Conservation (phyloP, 148 eudicot species). For the Heliosperma pusillum region DNA sequence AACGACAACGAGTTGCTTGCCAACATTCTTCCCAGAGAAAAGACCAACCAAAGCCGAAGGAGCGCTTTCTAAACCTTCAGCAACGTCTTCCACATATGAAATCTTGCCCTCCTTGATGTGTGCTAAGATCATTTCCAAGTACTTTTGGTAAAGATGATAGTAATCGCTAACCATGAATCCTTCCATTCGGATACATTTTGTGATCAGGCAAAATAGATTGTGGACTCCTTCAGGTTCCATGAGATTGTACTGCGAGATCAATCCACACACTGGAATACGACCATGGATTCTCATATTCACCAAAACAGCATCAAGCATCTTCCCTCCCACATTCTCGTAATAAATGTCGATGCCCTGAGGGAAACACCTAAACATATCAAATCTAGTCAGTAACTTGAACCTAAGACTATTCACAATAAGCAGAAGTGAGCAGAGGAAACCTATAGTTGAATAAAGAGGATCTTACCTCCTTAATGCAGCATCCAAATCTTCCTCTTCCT, state of each 20-base stretch:
- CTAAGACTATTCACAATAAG: not conserved
- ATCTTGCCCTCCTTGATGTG: slow-evolving; percentile 36
- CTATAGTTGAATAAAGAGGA: no score
- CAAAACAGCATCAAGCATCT: slow-evolving; percentile 51
- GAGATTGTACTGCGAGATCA: slow-evolving; percentile 53
- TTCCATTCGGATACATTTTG: slow-evolving; percentile 44
- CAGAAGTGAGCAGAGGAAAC: no score
- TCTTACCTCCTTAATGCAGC: slow-evolving; percentile 35
- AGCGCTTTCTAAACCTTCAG: slow-evolving; percentile 41
- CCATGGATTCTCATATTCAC: slow-evolving; percentile 46
- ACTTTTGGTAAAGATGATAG: slow-evolving; percentile 41
- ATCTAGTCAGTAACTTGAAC: not conserved
- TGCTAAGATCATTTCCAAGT: slow-evolving; percentile 39
- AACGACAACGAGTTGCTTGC: slow-evolving; percentile 43
- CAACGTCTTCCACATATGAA: slow-evolving; percentile 43
- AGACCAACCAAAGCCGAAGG: slow-evolving; percentile 50
- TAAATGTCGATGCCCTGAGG: slow-evolving; percentile 49
- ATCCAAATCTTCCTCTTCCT: slow-evolving; percentile 28
- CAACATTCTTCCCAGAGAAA: slow-evolving; percentile 44
- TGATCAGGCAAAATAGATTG: slow-evolving; percentile 34
- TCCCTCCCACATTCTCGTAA: slow-evolving; percentile 54
- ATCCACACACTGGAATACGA: slow-evolving; percentile 47
- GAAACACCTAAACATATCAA: slow-evolving; percentile 23
- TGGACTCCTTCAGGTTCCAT: slow-evolving; percentile 39
- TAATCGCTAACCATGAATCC: slow-evolving; percentile 37